Percentiles rank a stretch among this genome's conserved stretches.
Evolutionary conservation across 345 rosid species (phyloP).

Genomic region (Gossypium sturtianum): DNA sequence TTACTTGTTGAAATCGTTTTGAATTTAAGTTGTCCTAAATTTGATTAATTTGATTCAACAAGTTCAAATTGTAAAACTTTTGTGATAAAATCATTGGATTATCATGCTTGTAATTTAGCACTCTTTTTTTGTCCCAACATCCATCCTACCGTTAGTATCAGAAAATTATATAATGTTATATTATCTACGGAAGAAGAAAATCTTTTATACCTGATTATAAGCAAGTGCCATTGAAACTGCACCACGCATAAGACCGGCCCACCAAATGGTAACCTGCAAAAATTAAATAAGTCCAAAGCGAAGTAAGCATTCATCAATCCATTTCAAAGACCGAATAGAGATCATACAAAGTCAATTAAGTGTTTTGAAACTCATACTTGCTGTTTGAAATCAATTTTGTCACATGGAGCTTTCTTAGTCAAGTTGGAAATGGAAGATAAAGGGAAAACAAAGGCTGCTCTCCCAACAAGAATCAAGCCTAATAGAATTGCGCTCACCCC

Average conservation of each 20-base stretch:
- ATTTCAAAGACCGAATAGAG: background rate
- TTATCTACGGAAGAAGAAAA: constrained; percentile 4
- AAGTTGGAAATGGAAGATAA: constrained; percentile 80
- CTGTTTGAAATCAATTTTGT: constrained; percentile 55
- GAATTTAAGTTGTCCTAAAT: no score
- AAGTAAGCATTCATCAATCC: background rate
- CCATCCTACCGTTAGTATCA: background rate
- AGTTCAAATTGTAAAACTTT: no score
- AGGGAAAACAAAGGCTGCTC: constrained; percentile 89
- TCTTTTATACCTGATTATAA: constrained; percentile 65
- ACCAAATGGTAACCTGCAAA: constrained; percentile 78
- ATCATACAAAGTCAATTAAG: background rate
- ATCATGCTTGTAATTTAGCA: no score
- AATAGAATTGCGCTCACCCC: constrained; percentile 72
- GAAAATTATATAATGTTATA: background rate
- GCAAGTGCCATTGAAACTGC: constrained; percentile 98
- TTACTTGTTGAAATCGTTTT: no score
- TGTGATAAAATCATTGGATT: no score
- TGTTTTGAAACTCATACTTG: constrained; percentile 41
- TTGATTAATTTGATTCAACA: no score
- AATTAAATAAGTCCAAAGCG: background rate
- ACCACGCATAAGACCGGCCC: constrained; percentile 99
- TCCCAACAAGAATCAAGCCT: constrained; percentile 72
- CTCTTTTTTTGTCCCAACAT: no score
- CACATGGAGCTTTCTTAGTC: constrained; percentile 51